Evolutionary conservation across 495 filamentous ascomycete genomes (phyloP).

Genomic region (Aspergillus sparsus): DNA sequence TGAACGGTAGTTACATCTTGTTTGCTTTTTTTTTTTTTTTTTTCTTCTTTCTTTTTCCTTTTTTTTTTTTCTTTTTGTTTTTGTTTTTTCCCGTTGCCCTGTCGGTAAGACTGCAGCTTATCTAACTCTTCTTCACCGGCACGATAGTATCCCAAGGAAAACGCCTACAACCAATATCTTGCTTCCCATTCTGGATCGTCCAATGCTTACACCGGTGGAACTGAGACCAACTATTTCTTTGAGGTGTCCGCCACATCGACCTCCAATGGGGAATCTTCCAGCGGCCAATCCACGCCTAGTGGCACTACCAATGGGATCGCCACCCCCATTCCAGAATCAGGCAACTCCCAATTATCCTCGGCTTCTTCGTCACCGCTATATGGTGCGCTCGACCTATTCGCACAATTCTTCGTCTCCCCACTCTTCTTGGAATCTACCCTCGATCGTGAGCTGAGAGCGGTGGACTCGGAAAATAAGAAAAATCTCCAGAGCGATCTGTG

Average conservation of each 20-base stretch:
- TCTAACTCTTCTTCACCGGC: neutral
- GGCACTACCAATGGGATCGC: slow-evolving; percentile 46
- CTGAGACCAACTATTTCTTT: slow-evolving; percentile 97
- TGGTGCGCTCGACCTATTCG: slow-evolving; percentile 91
- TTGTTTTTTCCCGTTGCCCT: neutral
- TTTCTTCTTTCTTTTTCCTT: neutral
- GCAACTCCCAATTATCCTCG: slow-evolving; percentile 15
- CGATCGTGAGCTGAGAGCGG: slow-evolving; percentile 87
- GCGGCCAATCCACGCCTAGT: slow-evolving; percentile 39
- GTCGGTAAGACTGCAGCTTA: neutral
- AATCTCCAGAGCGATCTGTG: slow-evolving; percentile 95
- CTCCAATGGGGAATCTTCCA: slow-evolving; percentile 46
- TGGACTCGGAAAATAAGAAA: slow-evolving; percentile 99
- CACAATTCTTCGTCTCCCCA: slow-evolving; percentile 94
- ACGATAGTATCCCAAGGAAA: slow-evolving; percentile 82
- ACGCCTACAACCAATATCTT: slow-evolving; percentile 93
- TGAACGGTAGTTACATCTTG: neutral
- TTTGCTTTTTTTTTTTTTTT: neutral
- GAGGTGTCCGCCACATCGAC: slow-evolving; percentile 75
- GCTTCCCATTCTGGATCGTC: slow-evolving; percentile 85
- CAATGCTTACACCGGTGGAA: slow-evolving; percentile 92
- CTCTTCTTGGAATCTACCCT: slow-evolving; percentile 88
- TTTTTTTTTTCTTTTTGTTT: neutral
- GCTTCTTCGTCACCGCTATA: slow-evolving; percentile 66
- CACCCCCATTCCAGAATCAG: slow-evolving; percentile 15